A percentile compares a stretch with the other conserved stretches of the same genome.
Evolutionary conservation across 2,329 filamentous ascomycete genomes (phyloP).

Genomic region (Penicillium olsonii): DNA sequence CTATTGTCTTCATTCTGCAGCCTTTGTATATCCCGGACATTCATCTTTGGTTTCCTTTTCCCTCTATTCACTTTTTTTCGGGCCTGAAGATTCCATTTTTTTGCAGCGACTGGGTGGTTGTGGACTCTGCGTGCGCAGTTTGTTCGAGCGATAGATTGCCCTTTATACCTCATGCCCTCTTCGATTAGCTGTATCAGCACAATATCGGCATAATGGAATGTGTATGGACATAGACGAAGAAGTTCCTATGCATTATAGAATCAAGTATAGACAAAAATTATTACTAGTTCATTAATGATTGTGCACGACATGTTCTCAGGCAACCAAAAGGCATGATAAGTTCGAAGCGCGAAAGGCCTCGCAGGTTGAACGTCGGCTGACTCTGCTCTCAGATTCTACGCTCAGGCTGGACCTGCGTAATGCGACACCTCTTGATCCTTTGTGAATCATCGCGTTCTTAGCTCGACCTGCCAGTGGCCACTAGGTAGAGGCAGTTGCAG

Average conservation of each 20-base stretch:
- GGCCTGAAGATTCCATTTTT: not conserved
- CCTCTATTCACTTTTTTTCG: not conserved
- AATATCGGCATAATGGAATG: not conserved
- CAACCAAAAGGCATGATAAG: too few relatives aligned
- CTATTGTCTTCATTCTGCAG: constrained; percentile 1
- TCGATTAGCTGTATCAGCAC: not conserved
- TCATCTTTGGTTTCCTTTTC: constrained; percentile 10
- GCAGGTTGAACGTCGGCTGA: too few relatives aligned
- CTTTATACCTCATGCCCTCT: constrained; percentile 12
- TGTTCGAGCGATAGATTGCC: constrained; percentile 23
- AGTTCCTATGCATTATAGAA: not conserved
- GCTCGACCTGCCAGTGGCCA: too few relatives aligned
- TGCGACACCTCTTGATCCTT: too few relatives aligned
- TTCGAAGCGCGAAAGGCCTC: too few relatives aligned
- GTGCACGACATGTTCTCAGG: too few relatives aligned
- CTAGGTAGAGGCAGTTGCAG: constrained; percentile 7
- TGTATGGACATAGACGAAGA: constrained; percentile 6
- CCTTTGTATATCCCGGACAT: constrained; percentile 17
- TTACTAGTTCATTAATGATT: not conserved
- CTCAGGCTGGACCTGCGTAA: too few relatives aligned
- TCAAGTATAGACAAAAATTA: not conserved
- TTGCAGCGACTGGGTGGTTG: constrained; percentile 4
- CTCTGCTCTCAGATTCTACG: too few relatives aligned
- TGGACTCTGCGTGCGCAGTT: constrained; percentile 2
- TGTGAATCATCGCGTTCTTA: too few relatives aligned